Evolutionary conservation across 2,329 filamentous ascomycete genomes (phyloP), one percentile per base, ranked within the genome.

Genomic region (Coleophoma cylindrospora): DNA sequence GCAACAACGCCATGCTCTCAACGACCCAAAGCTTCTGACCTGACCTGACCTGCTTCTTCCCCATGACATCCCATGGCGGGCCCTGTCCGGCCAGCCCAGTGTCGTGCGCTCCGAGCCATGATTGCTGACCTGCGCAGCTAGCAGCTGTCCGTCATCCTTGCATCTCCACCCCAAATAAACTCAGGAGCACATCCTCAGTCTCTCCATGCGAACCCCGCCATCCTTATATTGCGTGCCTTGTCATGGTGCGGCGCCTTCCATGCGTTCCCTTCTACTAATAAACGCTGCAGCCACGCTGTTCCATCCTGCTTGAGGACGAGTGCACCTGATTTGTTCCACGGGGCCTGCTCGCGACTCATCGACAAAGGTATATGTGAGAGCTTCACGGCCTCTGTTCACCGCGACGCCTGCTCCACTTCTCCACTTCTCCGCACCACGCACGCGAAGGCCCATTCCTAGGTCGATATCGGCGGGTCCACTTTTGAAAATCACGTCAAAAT

Each of bases 401-500:
- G 6, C 27, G 27, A 27, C 27, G 6, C 3, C 27, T 27, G 27
- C 27, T 27, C 27, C 27, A 56, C 47, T 53, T 57, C 58, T 56
- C 55, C 54, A 54, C 53, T 50, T 45, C 56, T 57, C 51, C 43
- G 32, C 45, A 49, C 45, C 45, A 48, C 45, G 43, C 50, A 55
- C 52, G 40, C 45, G 49, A 41, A 34, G 50, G 49, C 27, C 15
- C 41, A 37, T 34, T 47, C 47, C 53, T 43, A 44, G 40, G 15
- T 22, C 15, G 40, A 27, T 6, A 27, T 27, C 27, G 27, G 27
- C 27, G 27, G 27, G 27, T 27, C 27, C 27, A 27, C 27, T 27
- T 27, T 27, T 47, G 13, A 19, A 45, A 15, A 34, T 34, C 21
- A 38, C 41, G 19, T 60, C 70, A 75, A 70, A 50, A 84, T 84